A percentile compares a stretch with the other conserved stretches of the same genome.
Evolutionary conservation across 192 early-diverging fungal species (phyloP).

Genomic region (Umbelopsis sp.): DNA sequence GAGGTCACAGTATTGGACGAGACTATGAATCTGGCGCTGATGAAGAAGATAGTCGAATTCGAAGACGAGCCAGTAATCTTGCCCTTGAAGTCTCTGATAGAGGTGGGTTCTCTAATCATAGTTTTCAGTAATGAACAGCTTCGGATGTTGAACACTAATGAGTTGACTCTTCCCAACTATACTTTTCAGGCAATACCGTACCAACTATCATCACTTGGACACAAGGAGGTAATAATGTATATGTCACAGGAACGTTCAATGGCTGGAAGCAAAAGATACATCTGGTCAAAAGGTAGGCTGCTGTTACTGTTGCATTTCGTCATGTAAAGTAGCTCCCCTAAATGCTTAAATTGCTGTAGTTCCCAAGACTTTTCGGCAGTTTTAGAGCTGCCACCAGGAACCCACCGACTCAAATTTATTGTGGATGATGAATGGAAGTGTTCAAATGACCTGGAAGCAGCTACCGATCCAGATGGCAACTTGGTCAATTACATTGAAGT

Average conservation of each 20-base stretch:
- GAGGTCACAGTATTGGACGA: constrained; percentile 30
- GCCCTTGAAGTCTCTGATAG: constrained; percentile 8
- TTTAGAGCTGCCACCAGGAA: constrained; percentile 89
- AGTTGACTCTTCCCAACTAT: not conserved
- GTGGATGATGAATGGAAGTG: constrained; percentile 99
- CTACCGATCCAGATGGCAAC: constrained; percentile 93
- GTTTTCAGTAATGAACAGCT: not conserved
- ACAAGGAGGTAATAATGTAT: constrained; percentile 81
- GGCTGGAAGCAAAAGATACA: constrained; percentile 95
- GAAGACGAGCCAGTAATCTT: not conserved
- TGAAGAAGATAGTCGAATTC: constrained; percentile 23
- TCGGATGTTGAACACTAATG: not conserved
- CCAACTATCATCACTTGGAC: constrained; percentile 92
- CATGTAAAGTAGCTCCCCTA: not conserved
- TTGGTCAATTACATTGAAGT: constrained; percentile 95
- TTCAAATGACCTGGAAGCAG: constrained; percentile 85
- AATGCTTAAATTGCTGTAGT: constrained; percentile 38
- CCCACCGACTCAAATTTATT: constrained; percentile 96
- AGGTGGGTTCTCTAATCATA: not conserved
- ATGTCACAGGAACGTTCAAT: constrained; percentile 96
- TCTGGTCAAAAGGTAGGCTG: constrained; percentile 57
- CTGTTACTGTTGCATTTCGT: too few species aligned
- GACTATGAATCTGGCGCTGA: constrained; percentile 20
- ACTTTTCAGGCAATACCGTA: constrained; percentile 46
- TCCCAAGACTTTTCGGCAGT: constrained; percentile 78